Evolutionary conservation across 2,329 filamentous ascomycete genomes (phyloP).

Genomic region (Monosporascus cannonballus): DNA sequence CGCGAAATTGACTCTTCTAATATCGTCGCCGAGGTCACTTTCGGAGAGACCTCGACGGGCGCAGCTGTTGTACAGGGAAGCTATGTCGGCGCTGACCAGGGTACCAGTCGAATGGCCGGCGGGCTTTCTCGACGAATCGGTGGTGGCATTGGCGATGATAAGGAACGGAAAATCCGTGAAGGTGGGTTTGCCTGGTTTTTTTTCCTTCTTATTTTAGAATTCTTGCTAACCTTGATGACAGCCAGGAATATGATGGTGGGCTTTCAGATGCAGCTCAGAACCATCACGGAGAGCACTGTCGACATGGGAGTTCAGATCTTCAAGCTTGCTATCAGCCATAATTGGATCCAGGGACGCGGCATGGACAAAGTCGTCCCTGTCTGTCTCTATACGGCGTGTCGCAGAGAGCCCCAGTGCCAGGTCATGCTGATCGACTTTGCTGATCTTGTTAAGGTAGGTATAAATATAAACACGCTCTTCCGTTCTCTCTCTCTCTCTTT

Average conservation of each 20-base stretch:
- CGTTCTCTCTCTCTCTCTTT: slow-evolving; percentile 1
- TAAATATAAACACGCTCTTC: not conserved
- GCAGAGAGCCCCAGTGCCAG: slow-evolving; percentile 70
- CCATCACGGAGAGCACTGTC: slow-evolving; percentile 55
- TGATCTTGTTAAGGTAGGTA: slow-evolving; percentile 55
- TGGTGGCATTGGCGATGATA: slow-evolving; percentile 46
- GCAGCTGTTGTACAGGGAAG: slow-evolving; percentile 88
- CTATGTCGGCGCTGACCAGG: slow-evolving; percentile 80
- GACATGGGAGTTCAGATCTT: slow-evolving; percentile 67
- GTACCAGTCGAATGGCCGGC: slow-evolving; percentile 63
- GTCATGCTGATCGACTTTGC: slow-evolving; percentile 95
- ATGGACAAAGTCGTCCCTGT: slow-evolving; percentile 84
- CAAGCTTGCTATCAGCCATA: slow-evolving; percentile 66
- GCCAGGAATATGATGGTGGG: slow-evolving; percentile 54
- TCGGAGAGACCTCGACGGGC: slow-evolving; percentile 80
- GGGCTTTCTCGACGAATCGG: slow-evolving; percentile 56
- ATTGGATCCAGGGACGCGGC: slow-evolving; percentile 81
- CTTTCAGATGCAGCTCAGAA: slow-evolving; percentile 51
- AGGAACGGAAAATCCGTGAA: slow-evolving; percentile 55
- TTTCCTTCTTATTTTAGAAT: not conserved
- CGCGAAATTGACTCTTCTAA: slow-evolving; percentile 77
- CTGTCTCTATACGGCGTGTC: slow-evolving; percentile 83
- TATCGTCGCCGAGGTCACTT: slow-evolving; percentile 87
- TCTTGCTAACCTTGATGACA: slow-evolving; percentile 15
- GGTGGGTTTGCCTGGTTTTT: slow-evolving; percentile 13